Base-by-base conservation (phyloP, 1,139 yeast genomes). In the Tardiomyces blankii region DNA sequence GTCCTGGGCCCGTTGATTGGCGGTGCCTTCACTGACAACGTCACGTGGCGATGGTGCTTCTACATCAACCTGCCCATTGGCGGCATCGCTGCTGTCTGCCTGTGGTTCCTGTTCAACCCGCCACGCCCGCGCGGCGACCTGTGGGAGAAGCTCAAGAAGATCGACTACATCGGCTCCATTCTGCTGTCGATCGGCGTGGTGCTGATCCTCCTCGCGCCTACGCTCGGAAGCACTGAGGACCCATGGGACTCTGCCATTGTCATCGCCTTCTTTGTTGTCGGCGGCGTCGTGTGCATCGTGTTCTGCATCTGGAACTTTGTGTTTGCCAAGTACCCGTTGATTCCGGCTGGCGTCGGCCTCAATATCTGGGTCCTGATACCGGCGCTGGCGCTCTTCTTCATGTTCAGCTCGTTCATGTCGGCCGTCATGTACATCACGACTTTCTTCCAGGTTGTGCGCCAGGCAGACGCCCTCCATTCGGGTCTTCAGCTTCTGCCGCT, bases 31-130 rank as follows among this genome's bases (percentile, higher is more conserved):
- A 43, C 55, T 12, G 60, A 75, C n/a, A 68, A 74, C 16, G 79
- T 76, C 1, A 67, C 78, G 16, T 83, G 91, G 91, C 70, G 91
- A 59, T 82, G 89, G 89, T 78, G 85, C 54, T 83, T 82, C 60
- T 83, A 78, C 61, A 71, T 83, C 55, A 82, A 82, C 59, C 62
- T 83, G 49, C 87, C 89, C 4, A 65, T 81, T 43, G 84, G 85
- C 14, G 87, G 82, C 0, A 51, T 72, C 2, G 80, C 83, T 0
- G 61, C 73, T 16, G 58, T 63, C 0, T 58, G 74, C 18, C 67
- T 82, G 43, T 48, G 67, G 8, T 55, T 69, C 41, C 69, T 74
- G 14, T 80, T 78, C 63, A 68, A 73, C 41, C 84, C 54, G 41
- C 69, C 80, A 11, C 38, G 73, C 71, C 4, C 77, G 1, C 60